Base-by-base conservation (phyloP, 345 rosid genomes). In the Eutrema japonicum region DNA sequence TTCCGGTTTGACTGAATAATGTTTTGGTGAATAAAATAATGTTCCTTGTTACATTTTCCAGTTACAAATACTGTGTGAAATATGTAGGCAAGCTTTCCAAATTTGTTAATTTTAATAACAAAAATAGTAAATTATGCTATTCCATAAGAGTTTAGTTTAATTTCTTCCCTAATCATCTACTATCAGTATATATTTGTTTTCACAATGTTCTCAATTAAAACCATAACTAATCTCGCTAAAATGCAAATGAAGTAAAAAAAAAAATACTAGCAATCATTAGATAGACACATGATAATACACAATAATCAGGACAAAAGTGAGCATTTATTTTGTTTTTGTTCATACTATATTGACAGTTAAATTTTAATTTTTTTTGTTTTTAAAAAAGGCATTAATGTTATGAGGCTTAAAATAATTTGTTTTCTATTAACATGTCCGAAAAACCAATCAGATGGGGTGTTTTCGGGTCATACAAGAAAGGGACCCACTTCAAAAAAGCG, bases 361-460 rank as follows among this genome's bases (percentile, higher is more conserved):
- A n/a, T 14, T 11, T 0, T 0, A 56, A 56, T 14, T 45, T 30
- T 30, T 30, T 30, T 30, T 16, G 16, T 16, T 30, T 30, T 32
- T 32, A 32, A 48, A 4, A 35, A 33, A 46, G 0, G 22, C 18
- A 61, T 0, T 48, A 49, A 59, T 11, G 51, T 66, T 38, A 47
- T 73, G 72, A 47, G 73, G 78, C 62, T 66, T 4, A 58, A 51
- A 76, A 53, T 10, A 69, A 62, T 53, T 69, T 62, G 74, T 54
- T 32, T 62, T 63, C 7, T 70, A 40, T 55, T 18, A 76, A 76
- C 47, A 64, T 70, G 75, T 49, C 66, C 54, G 8, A 32, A 38
- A 62, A 76, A 76, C 75, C 66, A 76, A 70, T 70, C 79, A 76
- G 71, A 58, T 70, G 79, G 75, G 36, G 48, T 76, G 79, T 76